Conservation (phyloP, 78 protist genomes). For the Dictyostelium purpureum region DNA sequence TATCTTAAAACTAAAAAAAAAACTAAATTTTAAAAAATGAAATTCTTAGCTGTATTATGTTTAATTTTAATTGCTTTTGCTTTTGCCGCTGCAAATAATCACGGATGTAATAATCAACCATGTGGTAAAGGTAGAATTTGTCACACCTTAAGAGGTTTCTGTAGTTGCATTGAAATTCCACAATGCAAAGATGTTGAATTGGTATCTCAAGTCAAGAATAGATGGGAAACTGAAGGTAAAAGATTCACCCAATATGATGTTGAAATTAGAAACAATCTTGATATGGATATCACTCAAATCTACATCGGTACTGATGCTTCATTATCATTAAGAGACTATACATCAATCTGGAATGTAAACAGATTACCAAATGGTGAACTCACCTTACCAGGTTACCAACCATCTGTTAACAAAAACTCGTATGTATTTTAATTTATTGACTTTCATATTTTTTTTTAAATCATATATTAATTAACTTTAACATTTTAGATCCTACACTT, state of each 20-base stretch:
- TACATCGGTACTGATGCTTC: constrained; percentile 4
- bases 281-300: not conserved
- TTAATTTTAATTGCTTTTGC: not conserved
- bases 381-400: not conserved
- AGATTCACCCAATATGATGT: constrained; percentile 16
- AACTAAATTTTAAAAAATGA: too few species aligned
- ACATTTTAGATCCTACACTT: not conserved
- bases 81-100: not conserved
- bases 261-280: not conserved
- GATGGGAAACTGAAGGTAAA: not conserved
- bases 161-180: not conserved
- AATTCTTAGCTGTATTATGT: not conserved
- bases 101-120: constrained; percentile 4
- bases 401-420: not conserved
- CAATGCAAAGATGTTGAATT: constrained; percentile 14
- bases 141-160: not conserved
- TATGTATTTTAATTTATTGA: too few species aligned
- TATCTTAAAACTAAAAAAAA: too few species aligned
- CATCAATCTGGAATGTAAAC: constrained; percentile 6
- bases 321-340: not conserved
- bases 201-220: not conserved
- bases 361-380: not conserved
- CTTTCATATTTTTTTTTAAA: too few species aligned
- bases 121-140: constrained; percentile 34
- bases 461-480: too few species aligned